Conservation (phyloP, 306 rosid genomes). For the Cucurbita pepo region DNA sequence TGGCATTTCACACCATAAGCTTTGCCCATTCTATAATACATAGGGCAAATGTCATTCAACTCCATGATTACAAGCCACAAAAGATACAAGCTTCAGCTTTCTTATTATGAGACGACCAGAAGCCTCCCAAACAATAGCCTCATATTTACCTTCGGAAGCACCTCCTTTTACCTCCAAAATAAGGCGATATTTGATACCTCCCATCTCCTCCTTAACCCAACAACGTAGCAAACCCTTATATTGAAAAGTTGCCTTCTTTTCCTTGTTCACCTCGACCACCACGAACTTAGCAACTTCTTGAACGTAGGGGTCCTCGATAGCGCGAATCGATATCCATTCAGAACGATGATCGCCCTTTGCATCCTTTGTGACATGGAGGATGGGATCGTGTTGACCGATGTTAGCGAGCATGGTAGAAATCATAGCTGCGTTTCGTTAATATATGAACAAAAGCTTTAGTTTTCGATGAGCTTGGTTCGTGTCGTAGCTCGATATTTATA, state of each 20-base stretch:
- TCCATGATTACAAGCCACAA: neutral
- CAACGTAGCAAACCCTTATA: neutral
- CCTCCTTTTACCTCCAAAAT: neutral
- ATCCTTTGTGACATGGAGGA: neutral
- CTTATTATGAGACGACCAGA: neutral
- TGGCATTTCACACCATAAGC: neutral
- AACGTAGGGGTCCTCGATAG: neutral
- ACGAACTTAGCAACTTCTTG: neutral
- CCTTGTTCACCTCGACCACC: neutral
- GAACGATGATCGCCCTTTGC: neutral
- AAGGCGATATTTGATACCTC: neutral
- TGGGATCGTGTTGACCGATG: neutral
- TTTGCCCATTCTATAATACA: neutral
- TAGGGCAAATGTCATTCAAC: neutral
- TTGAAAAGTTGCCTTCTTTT: neutral
- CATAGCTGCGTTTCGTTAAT: neutral
- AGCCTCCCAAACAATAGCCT: neutral
- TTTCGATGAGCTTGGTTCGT: neutral
- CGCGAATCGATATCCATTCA: neutral
- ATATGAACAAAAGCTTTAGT: neutral
- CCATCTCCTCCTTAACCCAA: neutral
- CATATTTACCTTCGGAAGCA: neutral
- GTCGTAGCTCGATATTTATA: neutral
- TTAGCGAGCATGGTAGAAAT: neutral
- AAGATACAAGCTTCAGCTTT: neutral